Percentiles rank a stretch among this genome's conserved stretches.
Conservation (phyloP, 495 filamentous ascomycete genomes). For the Pyronema domesticum region DNA sequence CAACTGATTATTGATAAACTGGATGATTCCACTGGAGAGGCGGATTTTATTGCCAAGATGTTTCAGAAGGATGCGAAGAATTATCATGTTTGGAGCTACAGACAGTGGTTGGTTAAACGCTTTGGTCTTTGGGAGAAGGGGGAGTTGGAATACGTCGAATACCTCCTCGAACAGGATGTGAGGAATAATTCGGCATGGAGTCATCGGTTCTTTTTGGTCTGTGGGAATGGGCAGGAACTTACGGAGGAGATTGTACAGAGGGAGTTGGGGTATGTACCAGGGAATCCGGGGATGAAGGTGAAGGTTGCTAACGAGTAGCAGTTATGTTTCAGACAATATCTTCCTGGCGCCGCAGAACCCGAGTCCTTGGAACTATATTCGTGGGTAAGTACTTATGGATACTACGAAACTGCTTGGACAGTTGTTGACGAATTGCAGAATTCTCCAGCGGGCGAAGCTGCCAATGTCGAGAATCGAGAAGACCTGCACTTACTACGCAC, state of each 20-base stretch:
- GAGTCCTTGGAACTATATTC: constrained; percentile 79
- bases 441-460: constrained; percentile 11
- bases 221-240: constrained; percentile 43
- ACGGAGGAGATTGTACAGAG: constrained; percentile 47
- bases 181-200: constrained; percentile 96
- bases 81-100: constrained; percentile 94
- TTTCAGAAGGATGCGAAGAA: constrained; percentile 81
- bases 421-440: constrained; percentile 6
- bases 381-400: constrained; percentile 32
- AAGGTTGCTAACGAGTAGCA: constrained; percentile 2
- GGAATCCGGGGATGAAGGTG: neutral
- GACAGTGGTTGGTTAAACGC: constrained; percentile 72
- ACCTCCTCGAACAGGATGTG: constrained; percentile 56
- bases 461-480: constrained; percentile 16
- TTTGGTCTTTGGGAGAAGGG: constrained; percentile 50
- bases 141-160: constrained; percentile 54
- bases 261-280: constrained; percentile 41
- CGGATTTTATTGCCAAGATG: constrained; percentile 60
- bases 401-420: neutral
- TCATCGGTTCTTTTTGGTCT: constrained; percentile 81
- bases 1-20: constrained; percentile 44
- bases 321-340: constrained; percentile 46
- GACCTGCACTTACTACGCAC: constrained; percentile 15
- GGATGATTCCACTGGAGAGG: constrained; percentile 36
- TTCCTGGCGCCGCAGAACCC: constrained; percentile 76